phyloP scores from a whole-genome alignment of 306 rosid genomes.

The Prunus mongolica region DNA sequence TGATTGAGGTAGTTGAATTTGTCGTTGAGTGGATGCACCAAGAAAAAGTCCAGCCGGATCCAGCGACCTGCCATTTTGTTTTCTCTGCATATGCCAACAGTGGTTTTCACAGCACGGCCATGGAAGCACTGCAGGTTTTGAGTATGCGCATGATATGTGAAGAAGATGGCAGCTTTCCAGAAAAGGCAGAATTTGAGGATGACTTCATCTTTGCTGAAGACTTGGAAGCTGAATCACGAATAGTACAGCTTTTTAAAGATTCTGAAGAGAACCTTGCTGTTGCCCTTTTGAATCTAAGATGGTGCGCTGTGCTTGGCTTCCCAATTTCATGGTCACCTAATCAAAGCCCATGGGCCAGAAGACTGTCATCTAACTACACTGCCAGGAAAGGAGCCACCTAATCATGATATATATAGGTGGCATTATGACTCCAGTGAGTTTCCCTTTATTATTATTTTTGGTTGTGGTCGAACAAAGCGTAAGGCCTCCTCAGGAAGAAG shows the following conservation, averaged over 20 bases:
- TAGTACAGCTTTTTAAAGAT: constrained; percentile 50
- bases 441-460: too few relatives aligned
- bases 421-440: too few relatives aligned
- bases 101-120: constrained; percentile 28
- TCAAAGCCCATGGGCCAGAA: constrained; percentile 62
- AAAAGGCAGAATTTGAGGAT: too few relatives aligned
- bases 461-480: too few relatives aligned
- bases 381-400: background rate
- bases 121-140: constrained; percentile 33
- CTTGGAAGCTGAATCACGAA: constrained; percentile 35
- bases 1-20: constrained; percentile 72
- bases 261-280: constrained; percentile 41
- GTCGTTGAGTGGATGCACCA: constrained; percentile 65
- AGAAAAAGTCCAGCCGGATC: constrained; percentile 54
- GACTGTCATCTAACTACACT: constrained; percentile 37
- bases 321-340: constrained; percentile 50
- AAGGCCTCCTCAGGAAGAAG: too few relatives aligned
- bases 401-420: too few relatives aligned
- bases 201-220: too few relatives aligned
- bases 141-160: constrained; percentile 35
- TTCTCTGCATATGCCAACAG: constrained; percentile 32
- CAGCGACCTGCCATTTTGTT: constrained; percentile 56
- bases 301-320: constrained; percentile 64
- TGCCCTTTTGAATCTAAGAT: constrained; percentile 72
- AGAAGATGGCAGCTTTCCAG: too few relatives aligned